Evolutionary conservation across 257 asterid species (phyloP).

Genomic region (Verbena officinalis): DNA sequence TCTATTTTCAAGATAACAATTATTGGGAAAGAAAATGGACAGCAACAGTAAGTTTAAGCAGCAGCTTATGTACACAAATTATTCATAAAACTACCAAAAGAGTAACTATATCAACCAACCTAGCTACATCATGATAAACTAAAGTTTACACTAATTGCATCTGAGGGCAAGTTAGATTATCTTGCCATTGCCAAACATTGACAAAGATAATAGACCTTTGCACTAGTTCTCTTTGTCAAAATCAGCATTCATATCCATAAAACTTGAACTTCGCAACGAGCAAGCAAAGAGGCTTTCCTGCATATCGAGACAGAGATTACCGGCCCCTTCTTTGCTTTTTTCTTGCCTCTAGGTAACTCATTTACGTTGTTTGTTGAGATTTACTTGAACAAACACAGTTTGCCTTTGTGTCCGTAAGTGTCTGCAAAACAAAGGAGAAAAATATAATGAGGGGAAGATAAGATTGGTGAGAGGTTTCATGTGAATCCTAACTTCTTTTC

Average conservation of each 20-base stretch:
- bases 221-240: neutral
- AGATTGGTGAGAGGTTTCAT: slow-evolving; percentile 42
- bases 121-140: slow-evolving; percentile 28
- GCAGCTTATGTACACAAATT: slow-evolving; percentile 29
- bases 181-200: too few species aligned
- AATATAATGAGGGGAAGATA: slow-evolving; percentile 12
- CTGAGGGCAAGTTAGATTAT: neutral
- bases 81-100: slow-evolving; percentile 25
- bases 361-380: slow-evolving; percentile 23
- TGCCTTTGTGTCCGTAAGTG: slow-evolving; percentile 62
- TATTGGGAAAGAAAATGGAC: slow-evolving; percentile 21
- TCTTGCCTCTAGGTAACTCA: neutral
- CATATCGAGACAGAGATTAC: too few species aligned
- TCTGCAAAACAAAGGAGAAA: slow-evolving; percentile 41
- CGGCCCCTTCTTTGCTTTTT: neutral
- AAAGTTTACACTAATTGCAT: slow-evolving; percentile 18
- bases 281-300: too few species aligned
- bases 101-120: neutral
- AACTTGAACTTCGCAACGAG: too few species aligned
- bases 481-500: slow-evolving; percentile 21
- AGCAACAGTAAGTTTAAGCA: slow-evolving; percentile 25
- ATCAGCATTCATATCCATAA: neutral
- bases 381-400: slow-evolving; percentile 58
- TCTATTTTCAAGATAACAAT: neutral
- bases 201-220: too few species aligned